Evolutionary conservation across 208 protist genomes (phyloP), one percentile per base, ranked within the genome.

Genomic region (Blechomonas ayalai): DNA sequence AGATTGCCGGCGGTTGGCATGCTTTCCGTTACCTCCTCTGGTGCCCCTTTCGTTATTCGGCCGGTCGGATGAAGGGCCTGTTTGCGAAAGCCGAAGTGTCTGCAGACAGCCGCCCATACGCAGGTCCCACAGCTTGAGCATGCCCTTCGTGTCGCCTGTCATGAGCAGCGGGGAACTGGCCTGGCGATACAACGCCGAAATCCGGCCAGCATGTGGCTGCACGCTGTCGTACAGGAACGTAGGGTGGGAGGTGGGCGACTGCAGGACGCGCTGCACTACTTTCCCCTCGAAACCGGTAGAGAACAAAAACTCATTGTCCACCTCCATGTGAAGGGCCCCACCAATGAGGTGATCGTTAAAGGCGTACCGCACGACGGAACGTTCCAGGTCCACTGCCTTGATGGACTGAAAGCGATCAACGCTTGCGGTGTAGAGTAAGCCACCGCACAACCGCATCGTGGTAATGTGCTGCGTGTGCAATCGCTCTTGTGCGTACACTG

Each of bases 101-200:
- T 82, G 69, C 20, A 78, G 26, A 39, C 65, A 77, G 4, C 26
- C 20, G 22, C 51, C 52, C 38, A 68, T 71, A 41, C 74, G 67
- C 24, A 82, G 52, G 35, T 82, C 74, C 74, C 74, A 82, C 25
- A 82, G 34, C 53, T 82, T 82, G 13, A 78, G 19, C 7, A 52
- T 59, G 16, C 74, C 74, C 8, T 54, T 29, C 6, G 51, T 49
- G 47, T 82, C 74, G 38, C 61, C 61, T n/a, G 66, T 70, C 26
- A 72, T 38, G 29, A 82, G 56, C 27, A 73, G 37, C 16, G 68
- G 55, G 7, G 55, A 44, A 38, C 43, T 54, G 4, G 49, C 39
- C 1, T 72, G 20, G 12, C 66, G 59, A 1, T 64, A 22, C 9
- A 82, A 24, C 26, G 34, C 22, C 20, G 47, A 63, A 2, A 82